A percentile compares a stretch with the other conserved stretches of the same genome.
phyloP scores from a whole-genome alignment of 305 asterid species.

The Fraxinus angustifolia region DNA sequence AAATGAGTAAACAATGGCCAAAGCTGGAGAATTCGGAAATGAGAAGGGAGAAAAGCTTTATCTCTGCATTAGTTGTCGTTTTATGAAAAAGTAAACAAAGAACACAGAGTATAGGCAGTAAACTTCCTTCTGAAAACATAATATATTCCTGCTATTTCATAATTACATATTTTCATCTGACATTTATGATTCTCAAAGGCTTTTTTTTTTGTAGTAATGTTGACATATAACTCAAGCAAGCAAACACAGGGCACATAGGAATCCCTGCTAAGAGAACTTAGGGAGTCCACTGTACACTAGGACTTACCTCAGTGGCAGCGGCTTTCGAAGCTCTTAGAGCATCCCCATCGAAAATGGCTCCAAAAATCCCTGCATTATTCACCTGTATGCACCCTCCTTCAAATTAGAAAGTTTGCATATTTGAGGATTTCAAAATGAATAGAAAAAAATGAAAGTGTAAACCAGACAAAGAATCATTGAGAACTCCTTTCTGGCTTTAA shows the following conservation, averaged over 20 bases:
- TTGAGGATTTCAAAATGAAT: not conserved
- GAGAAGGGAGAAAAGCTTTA: too few species aligned
- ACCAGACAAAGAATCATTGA: not conserved
- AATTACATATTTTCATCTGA: not conserved
- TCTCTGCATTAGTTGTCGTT: too few species aligned
- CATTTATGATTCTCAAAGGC: not conserved
- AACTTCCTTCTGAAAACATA: not conserved
- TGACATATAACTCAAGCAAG: not conserved
- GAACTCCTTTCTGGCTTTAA: too few species aligned
- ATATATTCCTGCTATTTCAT: too few species aligned
- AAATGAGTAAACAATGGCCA: not conserved
- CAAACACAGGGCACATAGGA: not conserved
- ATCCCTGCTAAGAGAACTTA: not conserved
- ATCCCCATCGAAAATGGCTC: slow-evolving; percentile 20
- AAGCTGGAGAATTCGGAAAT: too few species aligned
- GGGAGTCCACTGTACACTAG: not conserved
- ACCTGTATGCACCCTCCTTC: slow-evolving; percentile 5
- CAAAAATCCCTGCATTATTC: slow-evolving; percentile 28
- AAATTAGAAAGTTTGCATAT: not conserved
- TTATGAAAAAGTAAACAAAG: not conserved
- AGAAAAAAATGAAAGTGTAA: not conserved
- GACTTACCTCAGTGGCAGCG: not conserved
- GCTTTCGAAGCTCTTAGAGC: not conserved
- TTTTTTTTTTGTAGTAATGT: too few species aligned
- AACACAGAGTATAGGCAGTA: not conserved